Evolutionary conservation across 139 green algal species (phyloP).

Genomic region (Asterochloris sp.): DNA sequence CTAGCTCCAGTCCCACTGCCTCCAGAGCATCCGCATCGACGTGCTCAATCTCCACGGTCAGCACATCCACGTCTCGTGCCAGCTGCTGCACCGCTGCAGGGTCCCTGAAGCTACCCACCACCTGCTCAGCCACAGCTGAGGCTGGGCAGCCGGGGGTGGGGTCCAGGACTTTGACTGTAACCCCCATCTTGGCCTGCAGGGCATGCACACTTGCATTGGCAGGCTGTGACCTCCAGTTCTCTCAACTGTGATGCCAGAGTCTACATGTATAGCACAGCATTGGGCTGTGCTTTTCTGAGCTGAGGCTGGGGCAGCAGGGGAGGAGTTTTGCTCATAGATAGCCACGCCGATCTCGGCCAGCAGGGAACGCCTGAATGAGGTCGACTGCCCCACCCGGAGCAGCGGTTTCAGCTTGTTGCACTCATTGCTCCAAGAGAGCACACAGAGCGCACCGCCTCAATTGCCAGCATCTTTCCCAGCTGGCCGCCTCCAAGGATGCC

Average conservation of each 20-base stretch:
- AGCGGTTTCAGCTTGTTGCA: not conserved
- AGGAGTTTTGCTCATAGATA: no score
- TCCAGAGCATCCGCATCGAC: constrained; percentile 86
- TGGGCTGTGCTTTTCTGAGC: no score
- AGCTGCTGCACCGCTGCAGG: constrained; percentile 49
- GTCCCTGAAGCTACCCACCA: constrained; percentile 76
- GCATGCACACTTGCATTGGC: no score
- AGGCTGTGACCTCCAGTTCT: no score
- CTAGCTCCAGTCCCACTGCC: constrained; percentile 38
- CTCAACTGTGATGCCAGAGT: no score
- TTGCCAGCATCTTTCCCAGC: constrained; percentile 94
- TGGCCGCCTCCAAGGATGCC: constrained; percentile 96
- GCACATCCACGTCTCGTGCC: constrained; percentile 60
- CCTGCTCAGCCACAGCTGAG: constrained; percentile 68
- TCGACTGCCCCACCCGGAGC: no score
- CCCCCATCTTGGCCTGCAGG: constrained; percentile 80
- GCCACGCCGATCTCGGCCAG: no score
- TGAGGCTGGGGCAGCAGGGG: no score
- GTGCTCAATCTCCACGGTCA: constrained; percentile 99
- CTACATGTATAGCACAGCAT: no score
- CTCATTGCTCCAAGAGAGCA: no score
- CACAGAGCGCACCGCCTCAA: constrained; percentile 71
- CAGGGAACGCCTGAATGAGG: no score
- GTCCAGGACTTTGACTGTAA: constrained; percentile 87
- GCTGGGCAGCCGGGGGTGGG: constrained; percentile 77